phyloP scores from a whole-genome alignment of 2,329 filamentous ascomycete species.

The Colletotrichum horii region DNA sequence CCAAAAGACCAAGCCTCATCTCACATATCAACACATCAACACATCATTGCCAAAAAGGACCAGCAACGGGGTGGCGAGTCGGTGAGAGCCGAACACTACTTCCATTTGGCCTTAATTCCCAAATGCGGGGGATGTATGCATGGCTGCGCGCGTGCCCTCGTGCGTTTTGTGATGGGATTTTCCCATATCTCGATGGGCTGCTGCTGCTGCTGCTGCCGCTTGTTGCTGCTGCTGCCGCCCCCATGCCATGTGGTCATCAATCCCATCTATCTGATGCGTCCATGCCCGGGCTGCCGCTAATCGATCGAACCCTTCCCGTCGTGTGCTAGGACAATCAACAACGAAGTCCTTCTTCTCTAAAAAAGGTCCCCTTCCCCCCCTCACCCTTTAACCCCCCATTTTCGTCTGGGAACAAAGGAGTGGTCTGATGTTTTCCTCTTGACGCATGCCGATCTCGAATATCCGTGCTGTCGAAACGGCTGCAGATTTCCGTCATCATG shows the following conservation, averaged over 20 bases:
- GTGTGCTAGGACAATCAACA: background rate
- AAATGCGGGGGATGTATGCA: background rate
- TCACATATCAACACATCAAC: background rate
- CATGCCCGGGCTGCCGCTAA: background rate
- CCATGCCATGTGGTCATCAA: background rate
- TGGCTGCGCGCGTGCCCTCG: background rate
- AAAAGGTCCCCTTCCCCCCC: background rate
- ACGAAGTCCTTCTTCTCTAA: background rate
- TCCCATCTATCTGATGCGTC: constrained; percentile 9
- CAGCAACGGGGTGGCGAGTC: constrained; percentile 3
- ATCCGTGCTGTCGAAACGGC: background rate
- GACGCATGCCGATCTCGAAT: background rate
- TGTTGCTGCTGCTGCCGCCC: background rate
- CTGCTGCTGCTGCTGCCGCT: background rate
- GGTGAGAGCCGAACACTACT: constrained; percentile 5
- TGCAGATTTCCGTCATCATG: background rate
- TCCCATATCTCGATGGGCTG: background rate
- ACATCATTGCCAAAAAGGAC: constrained; percentile 9
- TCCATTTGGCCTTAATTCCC: background rate
- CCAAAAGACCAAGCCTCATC: background rate
- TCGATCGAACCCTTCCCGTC: background rate
- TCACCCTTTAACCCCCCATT: too few species aligned
- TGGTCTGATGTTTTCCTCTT: background rate
- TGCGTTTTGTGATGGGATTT: background rate
- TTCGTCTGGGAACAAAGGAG: background rate